phyloP scores from a whole-genome alignment of 108 stramenopile species.

The Skeletonema potamos region DNA sequence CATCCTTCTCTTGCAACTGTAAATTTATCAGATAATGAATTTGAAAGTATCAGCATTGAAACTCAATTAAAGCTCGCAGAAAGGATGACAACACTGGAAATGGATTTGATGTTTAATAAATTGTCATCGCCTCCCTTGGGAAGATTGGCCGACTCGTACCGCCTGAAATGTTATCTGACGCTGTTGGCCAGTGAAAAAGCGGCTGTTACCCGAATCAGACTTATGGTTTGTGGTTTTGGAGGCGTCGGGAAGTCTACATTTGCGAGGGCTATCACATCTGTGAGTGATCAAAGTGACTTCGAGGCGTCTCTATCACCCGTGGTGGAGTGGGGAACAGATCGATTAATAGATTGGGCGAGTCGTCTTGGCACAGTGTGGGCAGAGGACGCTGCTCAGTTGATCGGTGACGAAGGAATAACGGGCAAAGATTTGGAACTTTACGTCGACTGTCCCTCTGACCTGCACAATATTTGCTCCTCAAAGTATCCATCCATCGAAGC shows the following conservation, averaged over 20 bases:
- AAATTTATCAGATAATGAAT: constrained; percentile 19
- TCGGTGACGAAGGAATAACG: neutral
- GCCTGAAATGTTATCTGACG: constrained; percentile 5
- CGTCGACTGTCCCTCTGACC: neutral
- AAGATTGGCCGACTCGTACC: constrained; percentile 2
- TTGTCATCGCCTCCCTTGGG: constrained; percentile 21
- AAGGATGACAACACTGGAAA: constrained; percentile 5
- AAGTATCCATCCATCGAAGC: constrained; percentile 10
- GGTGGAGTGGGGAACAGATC: constrained; percentile 5
- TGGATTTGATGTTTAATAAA: constrained; percentile 15
- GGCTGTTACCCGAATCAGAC: constrained; percentile 10
- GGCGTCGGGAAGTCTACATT: constrained; percentile 18
- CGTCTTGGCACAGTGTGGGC: constrained; percentile 14
- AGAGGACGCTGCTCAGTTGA: neutral
- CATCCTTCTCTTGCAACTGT: neutral
- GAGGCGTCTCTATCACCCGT: constrained; percentile 9
- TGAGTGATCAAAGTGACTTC: neutral
- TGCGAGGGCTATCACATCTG: constrained; percentile 3
- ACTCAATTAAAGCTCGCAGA: constrained; percentile 5
- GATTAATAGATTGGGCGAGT: constrained; percentile 9
- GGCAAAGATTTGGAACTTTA: constrained; percentile 10
- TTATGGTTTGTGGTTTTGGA: constrained; percentile 15
- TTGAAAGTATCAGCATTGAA: constrained; percentile 19
- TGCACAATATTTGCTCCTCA: neutral
- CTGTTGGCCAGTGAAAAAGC: constrained; percentile 14